Percentiles rank a stretch among this genome's conserved stretches.
Evolutionary conservation across 768 basidiomycete species (phyloP).

Genomic region (Russula compacta): DNA sequence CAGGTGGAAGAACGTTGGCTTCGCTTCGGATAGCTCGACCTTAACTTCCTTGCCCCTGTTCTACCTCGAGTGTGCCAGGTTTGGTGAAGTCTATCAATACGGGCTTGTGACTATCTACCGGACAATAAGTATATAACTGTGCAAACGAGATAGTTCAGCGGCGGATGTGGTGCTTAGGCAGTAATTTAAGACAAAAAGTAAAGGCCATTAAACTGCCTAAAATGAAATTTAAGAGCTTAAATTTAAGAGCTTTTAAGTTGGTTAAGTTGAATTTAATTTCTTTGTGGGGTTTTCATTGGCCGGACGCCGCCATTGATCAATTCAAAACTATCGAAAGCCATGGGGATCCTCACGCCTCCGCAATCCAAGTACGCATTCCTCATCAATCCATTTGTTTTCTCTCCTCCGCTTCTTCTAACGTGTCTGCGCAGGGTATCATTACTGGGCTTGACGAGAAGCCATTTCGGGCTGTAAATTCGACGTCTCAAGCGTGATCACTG

Average conservation of each 20-base stretch:
- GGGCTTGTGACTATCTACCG: constrained; percentile 67
- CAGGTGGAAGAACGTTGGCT: constrained; percentile 40
- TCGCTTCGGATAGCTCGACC: constrained; percentile 58
- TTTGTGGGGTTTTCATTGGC: too few relatives aligned
- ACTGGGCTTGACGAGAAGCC: constrained; percentile 27
- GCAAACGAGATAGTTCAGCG: not conserved
- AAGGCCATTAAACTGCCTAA: too few relatives aligned
- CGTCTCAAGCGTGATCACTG: constrained; percentile 50
- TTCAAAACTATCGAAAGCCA: constrained; percentile 51
- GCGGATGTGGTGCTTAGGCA: constrained; percentile 23
- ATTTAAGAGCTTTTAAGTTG: too few relatives aligned
- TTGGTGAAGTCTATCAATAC: constrained; percentile 56
- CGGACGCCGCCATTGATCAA: constrained; percentile 50
- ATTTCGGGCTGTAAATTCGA: constrained; percentile 57
- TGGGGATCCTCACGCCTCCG: constrained; percentile 50
- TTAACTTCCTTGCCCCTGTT: constrained; percentile 42
- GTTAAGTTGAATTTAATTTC: too few relatives aligned
- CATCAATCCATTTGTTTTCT: not conserved
- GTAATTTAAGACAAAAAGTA: too few relatives aligned
- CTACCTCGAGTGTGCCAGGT: constrained; percentile 57
- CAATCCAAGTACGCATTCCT: constrained; percentile 36
- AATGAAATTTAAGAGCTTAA: too few relatives aligned
- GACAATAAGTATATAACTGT: not conserved
- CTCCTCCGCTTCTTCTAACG: not conserved
- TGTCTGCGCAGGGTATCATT: constrained; percentile 20